phyloP scores from a whole-genome alignment of 2,329 filamentous ascomycete genomes.

The Apiospora aurea region DNA sequence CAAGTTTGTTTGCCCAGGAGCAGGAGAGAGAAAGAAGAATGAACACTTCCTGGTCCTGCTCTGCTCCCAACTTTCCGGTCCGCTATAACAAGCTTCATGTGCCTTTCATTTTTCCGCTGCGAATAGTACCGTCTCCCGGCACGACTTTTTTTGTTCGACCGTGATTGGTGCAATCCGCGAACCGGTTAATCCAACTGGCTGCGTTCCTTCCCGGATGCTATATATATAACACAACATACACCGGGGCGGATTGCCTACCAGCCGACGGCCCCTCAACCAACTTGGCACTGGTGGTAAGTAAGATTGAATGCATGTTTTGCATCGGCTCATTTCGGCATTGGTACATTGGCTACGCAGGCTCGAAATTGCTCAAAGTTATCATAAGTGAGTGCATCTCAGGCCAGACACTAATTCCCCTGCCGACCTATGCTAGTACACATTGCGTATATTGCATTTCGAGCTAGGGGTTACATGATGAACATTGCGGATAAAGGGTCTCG shows the following conservation, averaged over 20 bases:
- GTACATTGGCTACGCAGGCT: not conserved
- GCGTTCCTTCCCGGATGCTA: not conserved
- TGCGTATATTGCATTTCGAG: not conserved
- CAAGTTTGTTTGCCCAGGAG: not conserved
- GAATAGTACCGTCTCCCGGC: not conserved
- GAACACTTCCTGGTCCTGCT: not conserved
- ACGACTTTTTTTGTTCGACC: not conserved
- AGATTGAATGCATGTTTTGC: not conserved
- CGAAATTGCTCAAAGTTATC: not conserved
- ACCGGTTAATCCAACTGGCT: not conserved
- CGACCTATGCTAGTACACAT: not conserved
- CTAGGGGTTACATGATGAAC: not conserved
- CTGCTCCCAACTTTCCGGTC: not conserved
- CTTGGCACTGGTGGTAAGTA: not conserved
- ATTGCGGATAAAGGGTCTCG: not conserved
- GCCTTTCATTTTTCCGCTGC: not conserved
- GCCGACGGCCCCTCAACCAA: not conserved
- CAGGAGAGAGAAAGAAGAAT: not conserved
- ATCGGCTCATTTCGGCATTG: not conserved
- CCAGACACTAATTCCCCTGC: not conserved
- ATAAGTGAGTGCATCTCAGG: not conserved
- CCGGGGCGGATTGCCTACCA: not conserved
- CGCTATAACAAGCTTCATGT: not conserved
- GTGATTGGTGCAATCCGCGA: not conserved
- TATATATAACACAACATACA: not conserved